Percentiles rank a stretch among this genome's conserved stretches.
These are phyloP conservation scores for Jacaranda mimosifolia DNA, from an alignment of 257 asterid genomes.

Conservation along the genomic window DNA sequence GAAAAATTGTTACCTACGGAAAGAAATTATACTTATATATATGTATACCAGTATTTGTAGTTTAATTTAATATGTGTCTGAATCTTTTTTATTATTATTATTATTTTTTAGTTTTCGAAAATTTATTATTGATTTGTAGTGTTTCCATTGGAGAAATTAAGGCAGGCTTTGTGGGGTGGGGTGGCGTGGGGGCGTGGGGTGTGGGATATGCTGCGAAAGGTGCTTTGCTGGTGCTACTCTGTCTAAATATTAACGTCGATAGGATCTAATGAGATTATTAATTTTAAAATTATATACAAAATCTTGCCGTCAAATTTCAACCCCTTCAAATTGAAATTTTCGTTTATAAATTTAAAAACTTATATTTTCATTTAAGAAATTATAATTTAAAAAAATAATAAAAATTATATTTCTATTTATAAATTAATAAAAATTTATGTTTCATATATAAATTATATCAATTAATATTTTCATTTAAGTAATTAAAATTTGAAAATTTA, in stretches of 20 bases:
- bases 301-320: slow-evolving; percentile 2
- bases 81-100: not conserved
- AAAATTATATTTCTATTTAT: too few relatives aligned
- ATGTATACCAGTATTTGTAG: too few relatives aligned
- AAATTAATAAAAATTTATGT: too few relatives aligned
- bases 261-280: slow-evolving; percentile 31
- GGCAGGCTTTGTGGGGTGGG: too few relatives aligned
- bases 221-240: slow-evolving; percentile 45
- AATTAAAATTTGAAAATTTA: too few relatives aligned
- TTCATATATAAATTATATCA: too few relatives aligned
- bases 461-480: too few relatives aligned
- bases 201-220: slow-evolving; percentile 44
- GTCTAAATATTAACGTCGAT: slow-evolving; percentile 42
- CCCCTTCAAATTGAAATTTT: too few relatives aligned
- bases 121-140: not conserved
- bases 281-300: not conserved
- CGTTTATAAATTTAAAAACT: too few relatives aligned
- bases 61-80: too few relatives aligned
- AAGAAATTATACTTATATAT: not conserved
- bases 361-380: too few relatives aligned
- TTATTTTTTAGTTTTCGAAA: not conserved
- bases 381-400: too few relatives aligned
- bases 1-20: slow-evolving; percentile 54
- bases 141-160: not conserved
- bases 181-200: not conserved